Conservation (phyloP, 352 stramenopile species). For the Phytophthora foliorum region DNA sequence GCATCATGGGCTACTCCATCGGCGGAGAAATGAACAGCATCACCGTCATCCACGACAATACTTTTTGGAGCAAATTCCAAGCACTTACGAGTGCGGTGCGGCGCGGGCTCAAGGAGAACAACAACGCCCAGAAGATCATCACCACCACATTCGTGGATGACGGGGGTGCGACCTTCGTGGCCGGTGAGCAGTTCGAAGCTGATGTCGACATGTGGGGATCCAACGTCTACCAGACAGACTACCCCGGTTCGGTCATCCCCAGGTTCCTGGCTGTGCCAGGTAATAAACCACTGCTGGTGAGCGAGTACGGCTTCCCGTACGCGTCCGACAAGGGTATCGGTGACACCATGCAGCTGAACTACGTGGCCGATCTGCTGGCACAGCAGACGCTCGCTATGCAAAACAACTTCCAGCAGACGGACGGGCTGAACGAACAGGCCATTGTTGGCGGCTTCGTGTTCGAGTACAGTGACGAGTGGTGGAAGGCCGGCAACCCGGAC, state of each 20-base stretch:
- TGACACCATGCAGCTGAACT: conserved; percentile 47
- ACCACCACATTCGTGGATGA: conserved; percentile 85
- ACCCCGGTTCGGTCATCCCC: conserved; percentile 61
- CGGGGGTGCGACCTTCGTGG: conserved; percentile 53
- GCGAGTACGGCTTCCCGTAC: conserved; percentile 76
- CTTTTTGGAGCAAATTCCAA: conserved; percentile 76
- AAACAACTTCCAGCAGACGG: conserved; percentile 58
- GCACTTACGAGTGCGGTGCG: conserved; percentile 61
- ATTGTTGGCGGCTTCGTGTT: conserved; percentile 78
- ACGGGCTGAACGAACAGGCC: conserved; percentile 59
- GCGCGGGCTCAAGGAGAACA: conserved; percentile 52
- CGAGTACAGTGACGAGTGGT: conserved; percentile 85
- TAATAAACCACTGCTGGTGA: conserved; percentile 62
- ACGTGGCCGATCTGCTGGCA: conserved; percentile 52
- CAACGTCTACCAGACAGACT: conserved; percentile 81
- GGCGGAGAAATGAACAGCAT: conserved; percentile 83
- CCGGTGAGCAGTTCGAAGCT: conserved; percentile 50
- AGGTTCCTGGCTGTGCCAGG: conserved; percentile 54
- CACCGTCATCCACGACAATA: conserved; percentile 54
- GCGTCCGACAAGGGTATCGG: conserved; percentile 56
- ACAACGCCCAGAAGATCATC: conserved; percentile 73
- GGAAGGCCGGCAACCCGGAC: conserved; percentile 63
- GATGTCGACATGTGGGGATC: conserved; percentile 81
- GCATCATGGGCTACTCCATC: conserved; percentile 78
- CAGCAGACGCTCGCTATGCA: conserved; percentile 66